Conservation (phyloP, 2,329 filamentous ascomycete genomes). For the Neopestalotiopsis rosae region DNA sequence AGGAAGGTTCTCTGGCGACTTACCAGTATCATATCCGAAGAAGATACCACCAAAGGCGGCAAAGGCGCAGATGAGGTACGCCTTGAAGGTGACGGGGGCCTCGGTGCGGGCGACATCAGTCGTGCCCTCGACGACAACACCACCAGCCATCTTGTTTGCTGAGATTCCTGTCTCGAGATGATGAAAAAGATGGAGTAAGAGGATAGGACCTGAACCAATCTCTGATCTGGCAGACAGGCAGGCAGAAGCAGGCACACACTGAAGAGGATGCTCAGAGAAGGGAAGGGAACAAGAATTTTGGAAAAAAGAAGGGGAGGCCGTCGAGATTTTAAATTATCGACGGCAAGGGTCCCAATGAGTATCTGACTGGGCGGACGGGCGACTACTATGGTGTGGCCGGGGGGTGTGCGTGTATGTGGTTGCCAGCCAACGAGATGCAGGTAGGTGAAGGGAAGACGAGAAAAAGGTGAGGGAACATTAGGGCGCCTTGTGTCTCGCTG, state of each 20-base stretch:
- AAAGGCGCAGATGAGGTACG: slow-evolving; percentile 43
- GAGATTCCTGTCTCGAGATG: slow-evolving; percentile 9
- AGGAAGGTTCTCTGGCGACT: slow-evolving; percentile 16
- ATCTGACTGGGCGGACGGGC: neutral
- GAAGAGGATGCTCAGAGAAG: neutral
- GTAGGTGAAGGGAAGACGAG: neutral
- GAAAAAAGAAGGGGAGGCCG: neutral
- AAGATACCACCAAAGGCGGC: slow-evolving; percentile 43
- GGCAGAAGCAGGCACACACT: neutral
- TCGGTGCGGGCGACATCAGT: slow-evolving; percentile 60
- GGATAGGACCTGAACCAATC: slow-evolving; percentile 4
- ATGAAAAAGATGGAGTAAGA: neutral
- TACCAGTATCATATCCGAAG: slow-evolving; percentile 45
- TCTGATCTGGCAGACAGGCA: slow-evolving; percentile 3
- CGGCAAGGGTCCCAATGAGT: slow-evolving; percentile 4
- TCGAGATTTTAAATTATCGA: slow-evolving; percentile 10
- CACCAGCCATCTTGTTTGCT: slow-evolving; percentile 33
- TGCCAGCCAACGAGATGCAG: neutral
- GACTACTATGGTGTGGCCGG: neutral
- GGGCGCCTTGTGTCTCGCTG: slow-evolving; percentile 11
- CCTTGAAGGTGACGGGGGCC: slow-evolving; percentile 62
- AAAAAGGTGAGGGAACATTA: neutral
- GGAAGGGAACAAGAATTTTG: neutral
- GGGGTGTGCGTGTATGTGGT: neutral
- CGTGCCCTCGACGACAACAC: slow-evolving; percentile 41